phyloP scores from a whole-genome alignment of 768 basidiomycete species.

The Trametes punicea region DNA sequence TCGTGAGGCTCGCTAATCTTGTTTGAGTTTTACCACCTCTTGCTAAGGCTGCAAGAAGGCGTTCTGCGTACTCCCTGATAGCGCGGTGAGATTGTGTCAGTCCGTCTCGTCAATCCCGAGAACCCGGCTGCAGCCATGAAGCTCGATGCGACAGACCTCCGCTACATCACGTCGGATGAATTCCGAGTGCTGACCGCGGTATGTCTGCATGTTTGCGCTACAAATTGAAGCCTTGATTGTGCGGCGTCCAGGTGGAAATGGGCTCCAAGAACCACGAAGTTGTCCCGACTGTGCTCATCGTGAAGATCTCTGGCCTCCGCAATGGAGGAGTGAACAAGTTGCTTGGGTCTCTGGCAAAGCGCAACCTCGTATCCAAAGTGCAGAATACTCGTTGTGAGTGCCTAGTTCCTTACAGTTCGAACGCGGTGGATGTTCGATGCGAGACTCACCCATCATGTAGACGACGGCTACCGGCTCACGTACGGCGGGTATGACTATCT shows the following conservation, averaged over 20 bases:
- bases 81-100: too few relatives aligned
- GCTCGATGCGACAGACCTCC: conserved; percentile 89
- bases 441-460: conserved; percentile 41
- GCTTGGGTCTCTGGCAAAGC: conserved; percentile 85
- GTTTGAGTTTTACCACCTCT: too few relatives aligned
- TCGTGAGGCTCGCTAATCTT: not conserved
- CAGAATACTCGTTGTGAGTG: conserved; percentile 90
- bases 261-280: conserved; percentile 98
- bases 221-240: too few relatives aligned
- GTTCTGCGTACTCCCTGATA: too few relatives aligned
- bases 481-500: conserved; percentile 99
- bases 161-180: conserved; percentile 90
- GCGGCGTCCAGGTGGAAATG: conserved; percentile 83
- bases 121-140: conserved; percentile 73
- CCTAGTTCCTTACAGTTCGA: not conserved
- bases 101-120: not conserved
- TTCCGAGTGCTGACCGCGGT: conserved; percentile 97
- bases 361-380: conserved; percentile 84
- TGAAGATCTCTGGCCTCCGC: conserved; percentile 88
- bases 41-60: too few relatives aligned
- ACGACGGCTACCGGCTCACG: conserved; percentile 95
- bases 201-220: conserved; percentile 3
- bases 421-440: too few relatives aligned
- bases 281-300: conserved; percentile 85
- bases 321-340: conserved; percentile 93